A percentile compares a stretch with the other conserved stretches of the same genome.
phyloP scores from a whole-genome alignment of 2,329 filamentous ascomycete genomes.

The Fusarium sp. region DNA sequence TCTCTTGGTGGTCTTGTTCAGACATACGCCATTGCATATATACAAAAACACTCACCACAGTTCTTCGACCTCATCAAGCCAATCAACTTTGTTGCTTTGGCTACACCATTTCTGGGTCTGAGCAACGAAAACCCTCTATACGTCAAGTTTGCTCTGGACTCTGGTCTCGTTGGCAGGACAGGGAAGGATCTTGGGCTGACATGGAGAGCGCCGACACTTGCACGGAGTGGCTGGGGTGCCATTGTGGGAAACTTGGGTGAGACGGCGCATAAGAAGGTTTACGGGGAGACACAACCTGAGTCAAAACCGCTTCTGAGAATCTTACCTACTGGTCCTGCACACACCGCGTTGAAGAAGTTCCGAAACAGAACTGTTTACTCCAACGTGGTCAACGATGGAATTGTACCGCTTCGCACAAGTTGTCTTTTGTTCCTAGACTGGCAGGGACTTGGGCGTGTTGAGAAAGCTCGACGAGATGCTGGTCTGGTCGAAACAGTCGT shows the following conservation, averaged over 20 bases:
- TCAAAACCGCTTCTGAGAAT: slow-evolving; percentile 91
- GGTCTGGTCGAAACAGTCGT: slow-evolving; percentile 92
- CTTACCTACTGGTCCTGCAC: slow-evolving; percentile 88
- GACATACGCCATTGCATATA: slow-evolving; percentile 94
- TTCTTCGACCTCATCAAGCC: slow-evolving; percentile 90
- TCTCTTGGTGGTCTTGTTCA: slow-evolving; percentile 91
- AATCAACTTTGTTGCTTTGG: slow-evolving; percentile 89
- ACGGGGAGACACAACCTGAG: slow-evolving; percentile 65
- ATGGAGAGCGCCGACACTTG: slow-evolving; percentile 89
- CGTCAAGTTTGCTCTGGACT: slow-evolving; percentile 95
- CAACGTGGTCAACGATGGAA: slow-evolving; percentile 97
- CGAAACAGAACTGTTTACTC: slow-evolving; percentile 92
- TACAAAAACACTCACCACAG: slow-evolving; percentile 91
- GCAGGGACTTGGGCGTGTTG: slow-evolving; percentile 91
- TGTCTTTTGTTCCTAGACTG: slow-evolving; percentile 97
- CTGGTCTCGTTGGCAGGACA: slow-evolving; percentile 94
- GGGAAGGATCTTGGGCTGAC: slow-evolving; percentile 94
- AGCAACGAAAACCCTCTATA: slow-evolving; percentile 99
- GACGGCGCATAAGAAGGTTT: slow-evolving; percentile 43
- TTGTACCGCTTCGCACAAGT: slow-evolving; percentile 93
- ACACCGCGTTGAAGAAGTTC: slow-evolving; percentile 86
- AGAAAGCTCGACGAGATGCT: slow-evolving; percentile 92
- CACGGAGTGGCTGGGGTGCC: slow-evolving; percentile 86
- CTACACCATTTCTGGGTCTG: slow-evolving; percentile 86
- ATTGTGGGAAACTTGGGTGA: slow-evolving; percentile 82